Evolutionary conservation across 1,284 basidiomycete species (phyloP), one percentile per base, ranked within the genome.

Genomic region (Peniophora sp.): DNA sequence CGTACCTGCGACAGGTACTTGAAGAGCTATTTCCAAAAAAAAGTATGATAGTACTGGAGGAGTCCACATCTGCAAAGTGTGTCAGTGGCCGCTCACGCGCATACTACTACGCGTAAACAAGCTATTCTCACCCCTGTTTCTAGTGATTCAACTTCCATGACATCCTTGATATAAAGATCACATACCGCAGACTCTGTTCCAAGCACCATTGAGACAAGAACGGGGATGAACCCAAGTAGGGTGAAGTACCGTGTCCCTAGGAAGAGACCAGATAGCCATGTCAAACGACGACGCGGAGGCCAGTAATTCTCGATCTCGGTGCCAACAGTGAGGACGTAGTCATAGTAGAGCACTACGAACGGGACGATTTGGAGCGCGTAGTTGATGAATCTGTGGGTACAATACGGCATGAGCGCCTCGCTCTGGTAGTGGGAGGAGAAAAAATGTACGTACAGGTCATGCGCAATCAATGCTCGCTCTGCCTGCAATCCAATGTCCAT

Each of bases 301-400:
- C 49, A 50, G 19, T 44, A 50, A 2, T 44, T 23, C 16, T 24
- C 49, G 22, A 50, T 22, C 24, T 50, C 49, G n/a, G 9, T n/a
- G 14, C n/a, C 24, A 23, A 50, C 24, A 9, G 41, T 50, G 39
- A 50, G 39, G 11, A 35, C 9, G 14, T 25, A 50, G 27, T 50
- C 49, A 34, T 50, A 50, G 24, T 50, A 50, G 14, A 50, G 36
- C 2, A 50, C 19, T 2, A 45, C 49, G 12, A 32, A 12, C 12
- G 27, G 27, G 12, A 12, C 27, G 5, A 12, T 12, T 32, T 32
- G 27, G 5, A 32, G 27, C 5, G 27, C 27, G 12, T 32, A 32
- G 27, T 32, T 32, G 27, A 32, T 6, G 5, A 32, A 32, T 12
- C 27, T 32, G 27, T 32, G 5, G 12, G 27, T 32, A 12, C 27